These are phyloP conservation scores for Omphalotus olearius DNA, from an alignment of 1,284 basidiomycete species.

Conservation along the genomic window DNA sequence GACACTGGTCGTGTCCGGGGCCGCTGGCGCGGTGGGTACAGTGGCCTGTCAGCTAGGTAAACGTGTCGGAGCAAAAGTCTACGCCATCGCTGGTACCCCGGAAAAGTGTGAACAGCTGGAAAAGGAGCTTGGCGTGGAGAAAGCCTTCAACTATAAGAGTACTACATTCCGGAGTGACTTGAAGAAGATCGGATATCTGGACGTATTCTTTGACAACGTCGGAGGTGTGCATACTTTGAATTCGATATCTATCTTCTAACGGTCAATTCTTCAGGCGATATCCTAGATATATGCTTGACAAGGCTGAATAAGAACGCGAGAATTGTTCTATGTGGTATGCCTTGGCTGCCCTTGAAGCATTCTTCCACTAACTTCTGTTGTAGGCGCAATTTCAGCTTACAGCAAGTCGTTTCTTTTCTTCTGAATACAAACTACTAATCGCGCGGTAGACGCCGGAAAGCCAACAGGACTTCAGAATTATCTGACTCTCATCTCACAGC, in stretches of 20 bases:
- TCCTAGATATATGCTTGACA: constrained; percentile 71
- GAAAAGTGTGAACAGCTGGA: constrained; percentile 85
- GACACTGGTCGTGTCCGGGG: constrained; percentile 83
- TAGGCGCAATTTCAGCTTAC: constrained; percentile 68
- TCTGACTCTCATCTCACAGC: constrained; percentile 65
- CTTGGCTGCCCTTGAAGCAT: constrained; percentile 10
- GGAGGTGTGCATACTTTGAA: constrained; percentile 68
- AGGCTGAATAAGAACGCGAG: constrained; percentile 74
- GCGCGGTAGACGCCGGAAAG: constrained; percentile 23
- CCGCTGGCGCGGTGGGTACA: constrained; percentile 83
- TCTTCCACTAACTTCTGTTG: constrained; percentile 1
- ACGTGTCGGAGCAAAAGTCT: constrained; percentile 70
- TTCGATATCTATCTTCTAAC: no score
- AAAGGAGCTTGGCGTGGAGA: constrained; percentile 76
- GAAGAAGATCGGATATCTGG: constrained; percentile 57
- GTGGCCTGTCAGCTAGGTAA: constrained; percentile 77
- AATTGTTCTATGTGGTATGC: constrained; percentile 63
- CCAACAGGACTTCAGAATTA: constrained; percentile 61
- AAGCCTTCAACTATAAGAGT: constrained; percentile 86
- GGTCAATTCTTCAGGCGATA: constrained; percentile 32
- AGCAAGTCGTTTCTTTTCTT: constrained; percentile 39
- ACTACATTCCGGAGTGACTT: constrained; percentile 65
- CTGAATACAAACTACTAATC: not conserved
- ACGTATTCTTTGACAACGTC: constrained; percentile 87
- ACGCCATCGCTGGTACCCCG: constrained; percentile 71